phyloP scores from a whole-genome alignment of 495 filamentous ascomycete genomes.

The Tuber calosporum region DNA sequence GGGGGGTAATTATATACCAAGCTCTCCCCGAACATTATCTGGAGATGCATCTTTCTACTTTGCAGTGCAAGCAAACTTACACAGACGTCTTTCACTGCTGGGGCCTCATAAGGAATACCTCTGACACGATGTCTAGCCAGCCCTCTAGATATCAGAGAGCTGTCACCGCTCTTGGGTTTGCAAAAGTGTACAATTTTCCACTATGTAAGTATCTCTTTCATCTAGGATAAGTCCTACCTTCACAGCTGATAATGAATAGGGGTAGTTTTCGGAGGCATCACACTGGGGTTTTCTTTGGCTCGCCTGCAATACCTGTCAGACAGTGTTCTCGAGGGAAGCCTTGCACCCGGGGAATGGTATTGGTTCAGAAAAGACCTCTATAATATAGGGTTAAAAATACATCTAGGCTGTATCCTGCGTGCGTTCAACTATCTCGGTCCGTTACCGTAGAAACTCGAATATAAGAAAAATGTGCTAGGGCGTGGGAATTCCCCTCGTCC shows the following conservation, averaged over 20 bases:
- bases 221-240: neutral
- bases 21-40: neutral
- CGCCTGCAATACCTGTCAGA: conserved; percentile 44
- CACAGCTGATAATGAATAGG: conserved; percentile 15
- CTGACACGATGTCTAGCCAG: neutral
- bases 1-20: neutral
- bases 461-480: neutral
- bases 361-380: conserved; percentile 42
- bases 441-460: neutral
- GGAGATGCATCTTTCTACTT: neutral
- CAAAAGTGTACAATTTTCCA: conserved; percentile 44
- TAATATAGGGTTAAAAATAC: conserved; percentile 47
- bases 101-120: neutral
- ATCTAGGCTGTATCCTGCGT: conserved; percentile 46
- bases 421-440: neutral
- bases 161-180: conserved; percentile 42
- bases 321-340: conserved; percentile 31
- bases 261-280: conserved; percentile 40
- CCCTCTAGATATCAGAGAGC: neutral
- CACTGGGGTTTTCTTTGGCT: conserved; percentile 40
- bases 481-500: neutral
- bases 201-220: conserved; percentile 36
- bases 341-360: conserved; percentile 50
- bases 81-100: neutral
- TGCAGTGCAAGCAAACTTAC: neutral